A percentile compares a stretch with the other conserved stretches of the same genome.
These are phyloP conservation scores for Corymbia calophylla DNA, from an alignment of 441 rosid species.

Conservation along the genomic window DNA sequence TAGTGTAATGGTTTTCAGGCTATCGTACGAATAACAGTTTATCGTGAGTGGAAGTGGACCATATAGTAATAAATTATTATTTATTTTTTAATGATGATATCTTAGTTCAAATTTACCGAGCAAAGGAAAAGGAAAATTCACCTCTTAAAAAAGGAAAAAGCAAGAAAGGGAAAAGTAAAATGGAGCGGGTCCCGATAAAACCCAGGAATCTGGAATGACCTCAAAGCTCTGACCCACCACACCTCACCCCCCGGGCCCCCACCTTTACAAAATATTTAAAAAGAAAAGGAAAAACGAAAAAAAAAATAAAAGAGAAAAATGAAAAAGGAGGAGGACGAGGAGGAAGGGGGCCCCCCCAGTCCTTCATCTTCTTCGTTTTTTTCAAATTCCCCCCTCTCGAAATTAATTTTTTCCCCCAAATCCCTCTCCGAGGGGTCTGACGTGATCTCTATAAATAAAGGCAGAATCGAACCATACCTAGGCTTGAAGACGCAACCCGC, in stretches of 20 bases:
- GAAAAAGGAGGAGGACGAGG: not conserved
- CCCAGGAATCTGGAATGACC: not conserved
- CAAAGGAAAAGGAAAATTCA: not conserved
- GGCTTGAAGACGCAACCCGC: conserved; percentile 35
- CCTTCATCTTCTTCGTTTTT: not conserved
- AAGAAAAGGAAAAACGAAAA: not conserved
- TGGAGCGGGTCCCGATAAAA: not conserved
- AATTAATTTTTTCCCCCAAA: not conserved
- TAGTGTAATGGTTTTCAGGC: too few species aligned
- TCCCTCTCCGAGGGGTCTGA: too few species aligned
- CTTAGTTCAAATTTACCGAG: not conserved
- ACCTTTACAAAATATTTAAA: not conserved
- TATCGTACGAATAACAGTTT: too few species aligned
- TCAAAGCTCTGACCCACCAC: not conserved
- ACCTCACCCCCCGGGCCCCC: too few species aligned
- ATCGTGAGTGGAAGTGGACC: too few species aligned
- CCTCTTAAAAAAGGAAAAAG: not conserved
- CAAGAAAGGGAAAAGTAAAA: not conserved
- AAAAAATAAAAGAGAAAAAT: not conserved
- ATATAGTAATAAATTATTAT: too few species aligned
- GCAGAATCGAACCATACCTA: not conserved
- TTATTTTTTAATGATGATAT: not conserved
- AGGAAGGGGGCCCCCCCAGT: not conserved
- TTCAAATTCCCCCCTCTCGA: not conserved
- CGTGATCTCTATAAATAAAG: conserved; percentile 28